These are phyloP conservation scores for Hymenotorrendiella dingleyae DNA, from an alignment of 2,329 filamentous ascomycete genomes.

Conservation along the genomic window DNA sequence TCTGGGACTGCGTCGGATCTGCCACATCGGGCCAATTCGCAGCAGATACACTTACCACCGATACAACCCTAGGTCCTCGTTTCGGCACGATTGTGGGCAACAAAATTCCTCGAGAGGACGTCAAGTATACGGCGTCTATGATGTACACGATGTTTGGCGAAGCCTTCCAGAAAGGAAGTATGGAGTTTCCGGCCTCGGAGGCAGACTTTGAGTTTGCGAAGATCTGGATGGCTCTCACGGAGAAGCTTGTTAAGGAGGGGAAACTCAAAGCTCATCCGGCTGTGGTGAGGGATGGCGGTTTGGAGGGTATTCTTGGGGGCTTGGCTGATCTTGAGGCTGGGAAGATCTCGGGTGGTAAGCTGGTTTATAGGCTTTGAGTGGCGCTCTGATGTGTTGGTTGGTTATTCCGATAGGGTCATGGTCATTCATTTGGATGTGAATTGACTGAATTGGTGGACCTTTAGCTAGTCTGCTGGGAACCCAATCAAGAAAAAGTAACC, in stretches of 20 bases:
- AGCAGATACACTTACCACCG: constrained; percentile 5
- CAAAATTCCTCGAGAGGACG: constrained; percentile 6
- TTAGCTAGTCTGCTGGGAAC: too few species aligned
- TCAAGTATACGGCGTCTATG: constrained; percentile 3
- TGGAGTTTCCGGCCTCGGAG: constrained; percentile 4
- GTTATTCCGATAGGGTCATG: too few species aligned
- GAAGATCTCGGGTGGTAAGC: constrained; percentile 34
- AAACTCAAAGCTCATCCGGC: constrained; percentile 24
- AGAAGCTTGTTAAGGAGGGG: constrained; percentile 14
- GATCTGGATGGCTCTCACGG: constrained; percentile 7
- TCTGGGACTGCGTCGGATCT: constrained; percentile 39
- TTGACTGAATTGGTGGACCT: too few species aligned
- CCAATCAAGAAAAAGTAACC: too few species aligned
- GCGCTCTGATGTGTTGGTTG: too few species aligned
- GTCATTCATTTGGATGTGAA: too few species aligned
- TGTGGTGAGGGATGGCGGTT: constrained; percentile 11
- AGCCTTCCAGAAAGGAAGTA: neutral
- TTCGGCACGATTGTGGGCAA: constrained; percentile 6
- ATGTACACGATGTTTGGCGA: constrained; percentile 15
- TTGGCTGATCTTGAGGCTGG: constrained; percentile 13
- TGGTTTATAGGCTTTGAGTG: too few species aligned
- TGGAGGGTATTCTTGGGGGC: constrained; percentile 12
- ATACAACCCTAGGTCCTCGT: neutral
- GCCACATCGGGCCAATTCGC: constrained; percentile 7
- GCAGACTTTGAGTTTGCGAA: constrained; percentile 17